These are phyloP conservation scores for Fusarium compactum DNA, from an alignment of 2,329 filamentous ascomycete genomes.

Conservation along the genomic window DNA sequence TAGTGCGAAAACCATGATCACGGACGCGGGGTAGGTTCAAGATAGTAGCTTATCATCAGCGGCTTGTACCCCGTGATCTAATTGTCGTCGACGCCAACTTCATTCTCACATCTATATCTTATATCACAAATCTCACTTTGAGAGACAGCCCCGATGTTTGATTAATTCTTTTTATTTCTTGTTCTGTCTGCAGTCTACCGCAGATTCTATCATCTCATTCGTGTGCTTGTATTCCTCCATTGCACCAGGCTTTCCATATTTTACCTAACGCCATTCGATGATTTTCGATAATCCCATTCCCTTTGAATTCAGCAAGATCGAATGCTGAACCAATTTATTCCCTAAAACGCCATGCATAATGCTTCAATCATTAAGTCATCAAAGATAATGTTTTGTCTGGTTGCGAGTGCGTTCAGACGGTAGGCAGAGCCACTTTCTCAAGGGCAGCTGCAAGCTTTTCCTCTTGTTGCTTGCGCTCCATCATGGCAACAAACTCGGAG, in stretches of 20 bases:
- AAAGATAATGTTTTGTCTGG: conserved; percentile 24
- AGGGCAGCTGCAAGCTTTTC: conserved; percentile 49
- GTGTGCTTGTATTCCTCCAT: conserved; percentile 28
- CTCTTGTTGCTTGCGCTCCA: conserved; percentile 75
- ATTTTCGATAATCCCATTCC: conserved; percentile 28
- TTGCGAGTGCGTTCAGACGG: conserved; percentile 45
- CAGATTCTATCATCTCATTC: conserved; percentile 25
- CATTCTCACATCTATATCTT: conserved; percentile 20
- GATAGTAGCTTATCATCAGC: conserved; percentile 27
- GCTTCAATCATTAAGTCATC: conserved; percentile 48
- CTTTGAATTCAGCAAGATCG: conserved; percentile 17
- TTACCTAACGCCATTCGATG: conserved; percentile 43
- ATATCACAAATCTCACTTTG: conserved; percentile 5
- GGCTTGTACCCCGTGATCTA: conserved; percentile 42
- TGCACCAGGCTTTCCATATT: conserved; percentile 18
- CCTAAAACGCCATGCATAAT: conserved; percentile 47
- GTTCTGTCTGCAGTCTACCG: conserved; percentile 28
- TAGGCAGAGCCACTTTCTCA: conserved; percentile 46
- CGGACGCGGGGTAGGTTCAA: conserved; percentile 42
- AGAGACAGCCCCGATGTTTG: neutral
- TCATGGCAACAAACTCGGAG: conserved; percentile 82
- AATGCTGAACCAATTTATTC: conserved; percentile 29
- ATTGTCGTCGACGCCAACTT: conserved; percentile 33
- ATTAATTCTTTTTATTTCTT: conserved; percentile 26
- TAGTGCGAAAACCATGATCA: conserved; percentile 26